Evolutionary conservation across 2,329 filamentous ascomycete genomes (phyloP).

Genomic region (Fusarium nygamai): DNA sequence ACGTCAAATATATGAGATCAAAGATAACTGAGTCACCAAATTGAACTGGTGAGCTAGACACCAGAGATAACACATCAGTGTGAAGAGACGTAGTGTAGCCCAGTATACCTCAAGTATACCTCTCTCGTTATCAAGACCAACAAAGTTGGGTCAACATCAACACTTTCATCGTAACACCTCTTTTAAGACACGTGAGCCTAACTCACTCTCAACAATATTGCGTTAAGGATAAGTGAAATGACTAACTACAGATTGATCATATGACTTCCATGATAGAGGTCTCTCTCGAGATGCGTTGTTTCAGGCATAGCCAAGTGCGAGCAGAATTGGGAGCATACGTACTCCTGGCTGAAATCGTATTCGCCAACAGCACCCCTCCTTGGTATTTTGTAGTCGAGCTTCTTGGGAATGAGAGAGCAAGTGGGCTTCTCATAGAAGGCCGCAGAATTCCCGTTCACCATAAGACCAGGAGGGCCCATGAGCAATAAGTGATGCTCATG

Average conservation of each 20-base stretch:
- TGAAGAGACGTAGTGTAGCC: not conserved
- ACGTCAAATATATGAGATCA: not conserved
- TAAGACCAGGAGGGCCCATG: not conserved
- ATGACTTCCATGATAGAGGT: not conserved
- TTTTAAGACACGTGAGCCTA: not conserved
- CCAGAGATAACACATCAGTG: too few species aligned
- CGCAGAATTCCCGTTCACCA: not conserved
- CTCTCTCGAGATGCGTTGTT: not conserved
- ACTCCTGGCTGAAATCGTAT: not conserved
- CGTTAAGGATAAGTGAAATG: not conserved
- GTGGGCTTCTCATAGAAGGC: not conserved
- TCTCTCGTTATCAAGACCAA: not conserved
- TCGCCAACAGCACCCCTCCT: not conserved
- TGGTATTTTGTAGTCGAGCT: not conserved
- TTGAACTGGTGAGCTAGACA: not conserved
- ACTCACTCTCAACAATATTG: not conserved
- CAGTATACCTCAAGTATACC: not conserved
- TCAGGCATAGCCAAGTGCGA: not conserved
- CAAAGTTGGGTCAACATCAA: not conserved
- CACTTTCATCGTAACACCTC: not conserved
- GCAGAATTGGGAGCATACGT: too few species aligned
- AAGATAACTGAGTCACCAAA: not conserved
- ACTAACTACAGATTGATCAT: too few species aligned
- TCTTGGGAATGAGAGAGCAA: not conserved
- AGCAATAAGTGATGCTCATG: not conserved